Base-by-base conservation (phyloP, 2,329 filamentous ascomycete species). In the Alternaria triticimaculans region DNA sequence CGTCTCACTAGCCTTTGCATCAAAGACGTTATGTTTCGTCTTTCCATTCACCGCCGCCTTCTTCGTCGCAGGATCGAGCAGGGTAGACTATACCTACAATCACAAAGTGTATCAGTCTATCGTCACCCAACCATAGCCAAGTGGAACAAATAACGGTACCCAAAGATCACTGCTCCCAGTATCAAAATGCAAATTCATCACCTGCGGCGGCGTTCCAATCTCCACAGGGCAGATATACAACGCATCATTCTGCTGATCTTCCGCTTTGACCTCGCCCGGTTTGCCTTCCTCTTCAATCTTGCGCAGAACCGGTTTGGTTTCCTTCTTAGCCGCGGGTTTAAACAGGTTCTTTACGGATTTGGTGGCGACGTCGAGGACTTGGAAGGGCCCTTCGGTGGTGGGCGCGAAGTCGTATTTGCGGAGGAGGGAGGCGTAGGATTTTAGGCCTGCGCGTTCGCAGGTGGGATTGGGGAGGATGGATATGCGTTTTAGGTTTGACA, bases 81-180 rank as follows among this genome's bases (percentile, higher is more conserved):
- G 15, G 7, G 15, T 37, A 37, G 33, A 37, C 33, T 5, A 37
- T 1, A 37, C 3, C 30, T 33, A 33, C 30, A 26, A 26, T 26
- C 25, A 10, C 25, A 26, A 2, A 10, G 8, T 10, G 25, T 26
- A 26, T 26, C 25, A 26, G 25, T 26, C 8, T 26, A 26, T 26
- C 25, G 25, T 26, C 25, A 26, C 25, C 25, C 25, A 26, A 26
- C 25, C 15, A 4, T 4, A 15, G 11, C 50, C 20, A 12, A 26
- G 25, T 26, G 25, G 25, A 26, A 26, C 2, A 26, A 3, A 3
- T 26, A 26, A 26, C 25, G 25, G 25, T 51, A 88, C 81, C 90
- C 89, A 92, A 21, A 91, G 82, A 81, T 92, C 90, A 20, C 89
- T 85, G 11, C 88, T 91, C 20, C 90, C 90, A 43, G 90, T 92